phyloP scores from a whole-genome alignment of 1,284 basidiomycete genomes.

The Omphalotus olearius region DNA sequence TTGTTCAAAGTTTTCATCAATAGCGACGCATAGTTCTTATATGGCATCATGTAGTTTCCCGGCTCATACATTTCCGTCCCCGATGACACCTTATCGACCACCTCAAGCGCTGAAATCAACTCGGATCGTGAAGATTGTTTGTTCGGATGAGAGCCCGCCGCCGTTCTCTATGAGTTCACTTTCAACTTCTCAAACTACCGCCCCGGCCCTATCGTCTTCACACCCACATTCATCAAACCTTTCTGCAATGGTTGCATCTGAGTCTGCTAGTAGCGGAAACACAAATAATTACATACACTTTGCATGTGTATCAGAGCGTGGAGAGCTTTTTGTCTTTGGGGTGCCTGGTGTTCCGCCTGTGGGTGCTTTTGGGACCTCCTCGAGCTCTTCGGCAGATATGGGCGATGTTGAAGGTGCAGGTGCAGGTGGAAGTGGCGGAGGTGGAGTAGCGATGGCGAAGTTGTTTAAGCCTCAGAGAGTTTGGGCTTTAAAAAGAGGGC shows the following conservation, averaged over 20 bases:
- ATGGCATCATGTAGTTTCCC: slow-evolving; percentile 49
- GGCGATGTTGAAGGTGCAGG: slow-evolving; percentile 24
- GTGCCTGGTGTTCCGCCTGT: slow-evolving; percentile 29
- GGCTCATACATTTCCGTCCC: slow-evolving; percentile 63
- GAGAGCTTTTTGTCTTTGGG: slow-evolving; percentile 89
- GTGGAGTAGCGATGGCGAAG: slow-evolving; percentile 17
- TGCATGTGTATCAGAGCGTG: slow-evolving; percentile 82
- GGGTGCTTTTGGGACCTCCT: slow-evolving; percentile 3
- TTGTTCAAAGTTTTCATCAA: slow-evolving; percentile 2
- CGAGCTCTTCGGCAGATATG: slow-evolving; percentile 24
- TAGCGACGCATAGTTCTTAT: slow-evolving; percentile 12
- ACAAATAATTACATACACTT: slow-evolving; percentile 35
- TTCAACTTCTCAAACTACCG: neutral
- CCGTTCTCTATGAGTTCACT: slow-evolving; percentile 8
- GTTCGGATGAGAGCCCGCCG: slow-evolving; percentile 60
- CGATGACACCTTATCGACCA: slow-evolving; percentile 76
- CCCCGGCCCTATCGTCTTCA: neutral
- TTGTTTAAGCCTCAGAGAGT: slow-evolving; percentile 81
- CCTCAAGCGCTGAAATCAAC: slow-evolving; percentile 70
- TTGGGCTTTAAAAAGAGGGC: slow-evolving; percentile 80
- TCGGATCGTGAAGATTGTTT: slow-evolving; percentile 78
- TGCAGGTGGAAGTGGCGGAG: slow-evolving; percentile 19
- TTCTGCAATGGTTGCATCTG: slow-evolving; percentile 2
- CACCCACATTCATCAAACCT: slow-evolving; percentile 4
- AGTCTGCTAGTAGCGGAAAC: neutral